A percentile compares a stretch with the other conserved stretches of the same genome.
Evolutionary conservation across 129 eudicot genomes (phyloP).

Genomic region (Dittrichia graveolens): DNA sequence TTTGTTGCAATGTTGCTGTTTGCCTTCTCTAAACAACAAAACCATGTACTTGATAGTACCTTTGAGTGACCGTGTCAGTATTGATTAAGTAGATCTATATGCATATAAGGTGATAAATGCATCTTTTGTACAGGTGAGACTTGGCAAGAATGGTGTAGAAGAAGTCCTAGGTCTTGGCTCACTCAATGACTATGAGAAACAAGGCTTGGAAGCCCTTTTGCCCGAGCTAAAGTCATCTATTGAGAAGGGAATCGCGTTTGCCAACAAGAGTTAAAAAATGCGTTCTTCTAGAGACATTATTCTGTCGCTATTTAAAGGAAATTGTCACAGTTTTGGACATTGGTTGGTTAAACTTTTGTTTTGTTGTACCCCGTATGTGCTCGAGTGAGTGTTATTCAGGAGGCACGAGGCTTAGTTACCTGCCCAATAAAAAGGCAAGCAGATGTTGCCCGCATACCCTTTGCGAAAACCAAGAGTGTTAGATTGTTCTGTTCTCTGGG

Average conservation of each 20-base stretch:
- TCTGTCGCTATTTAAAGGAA: neutral
- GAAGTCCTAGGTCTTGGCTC: constrained; percentile 82
- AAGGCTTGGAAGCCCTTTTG: constrained; percentile 73
- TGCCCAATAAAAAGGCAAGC: constrained; percentile 40
- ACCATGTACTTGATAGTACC: too few relatives aligned
- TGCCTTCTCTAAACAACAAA: too few relatives aligned
- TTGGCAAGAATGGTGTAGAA: constrained; percentile 97
- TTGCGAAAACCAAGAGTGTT: constrained; percentile 23
- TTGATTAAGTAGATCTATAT: neutral
- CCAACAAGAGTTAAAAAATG: constrained; percentile 43
- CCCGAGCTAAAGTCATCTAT: constrained; percentile 81
- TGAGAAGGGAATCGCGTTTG: constrained; percentile 86
- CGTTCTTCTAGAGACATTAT: neutral
- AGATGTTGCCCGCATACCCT: constrained; percentile 24
- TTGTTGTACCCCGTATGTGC: constrained; percentile 22
- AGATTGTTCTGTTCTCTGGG: constrained; percentile 19
- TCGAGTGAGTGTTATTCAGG: constrained; percentile 41
- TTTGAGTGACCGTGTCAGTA: too few relatives aligned
- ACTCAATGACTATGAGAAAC: constrained; percentile 74
- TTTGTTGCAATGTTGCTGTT: too few relatives aligned
- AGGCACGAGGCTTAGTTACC: constrained; percentile 42
- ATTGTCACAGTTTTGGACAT: constrained; percentile 46
- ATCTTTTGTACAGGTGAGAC: constrained; percentile 66
- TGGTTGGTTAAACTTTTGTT: constrained; percentile 26
- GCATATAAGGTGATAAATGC: neutral